Evolutionary conservation across 768 basidiomycete genomes (phyloP), one percentile per base, ranked within the genome.

Genomic region (Tricholoma sp.): DNA sequence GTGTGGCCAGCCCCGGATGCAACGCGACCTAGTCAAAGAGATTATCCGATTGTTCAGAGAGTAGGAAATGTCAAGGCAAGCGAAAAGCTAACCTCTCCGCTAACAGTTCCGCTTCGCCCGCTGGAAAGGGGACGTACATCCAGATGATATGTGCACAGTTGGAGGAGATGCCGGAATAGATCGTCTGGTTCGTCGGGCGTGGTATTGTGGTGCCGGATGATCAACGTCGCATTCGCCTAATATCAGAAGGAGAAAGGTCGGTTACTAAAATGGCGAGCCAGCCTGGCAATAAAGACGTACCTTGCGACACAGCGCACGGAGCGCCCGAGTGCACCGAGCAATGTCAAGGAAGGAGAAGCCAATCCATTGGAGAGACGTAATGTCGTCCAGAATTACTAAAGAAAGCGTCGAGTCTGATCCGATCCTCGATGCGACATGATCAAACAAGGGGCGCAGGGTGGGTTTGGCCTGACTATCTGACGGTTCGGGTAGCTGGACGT

Each of bases 31-130:
- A 19, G 18, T 19, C 18, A 43, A 10, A 19, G 6, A 43, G 34
- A 18, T 9, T 27, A n/a, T n/a, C n/a, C 24, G 22, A 35, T n/a
- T 16, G 19, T 19, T 18, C 59, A 32, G 39, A 31, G 51, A 53
- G 50, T 37, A 37, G 43, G 11, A 52, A 5, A 50, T 10, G 37
- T 37, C 9, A 18, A 52, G 0, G 9, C n/a, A 41, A 12, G 14
- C 11, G 29, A 31, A 52, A 50, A 53, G 58, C 76, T 18, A 52
- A 88, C 90, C 77, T 91, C 86, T 18, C 90, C 91, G 57, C 83
- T 89, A 27, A 93, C 86, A 19, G 83, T 76, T 2, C 89, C 89
- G 59, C 91, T 92, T 22, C 84, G 75, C 4, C 90, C 90, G 59
- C 86, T 91, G 1, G 84, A 75, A 6, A 93, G 74, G 0, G 89